A percentile compares a stretch with the other conserved stretches of the same genome.
These are phyloP conservation scores for Chalciporus piperatus DNA, from an alignment of 768 basidiomycete species.

Conservation along the genomic window DNA sequence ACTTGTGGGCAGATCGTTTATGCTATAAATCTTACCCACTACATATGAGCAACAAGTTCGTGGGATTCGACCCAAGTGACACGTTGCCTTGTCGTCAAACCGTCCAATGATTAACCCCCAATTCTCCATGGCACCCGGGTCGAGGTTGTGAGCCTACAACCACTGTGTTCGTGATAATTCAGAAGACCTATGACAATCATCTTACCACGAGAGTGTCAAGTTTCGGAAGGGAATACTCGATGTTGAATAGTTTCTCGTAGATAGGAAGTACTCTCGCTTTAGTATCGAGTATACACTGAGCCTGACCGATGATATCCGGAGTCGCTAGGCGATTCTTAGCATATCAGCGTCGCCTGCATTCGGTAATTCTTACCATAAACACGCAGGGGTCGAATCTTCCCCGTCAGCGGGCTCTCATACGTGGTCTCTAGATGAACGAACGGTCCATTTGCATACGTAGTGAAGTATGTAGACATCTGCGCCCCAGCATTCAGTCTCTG, in stretches of 20 bases:
- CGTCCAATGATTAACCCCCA: conserved; percentile 90
- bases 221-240: conserved; percentile 91
- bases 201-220: conserved; percentile 86
- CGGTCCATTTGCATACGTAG: conserved; percentile 80
- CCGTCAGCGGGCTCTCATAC: conserved; percentile 76
- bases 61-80: conserved; percentile 79
- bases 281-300: conserved; percentile 83
- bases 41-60: conserved; percentile 85
- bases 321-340: conserved; percentile 51
- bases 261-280: conserved; percentile 77
- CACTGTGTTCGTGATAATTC: too few relatives aligned
- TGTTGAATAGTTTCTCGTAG: conserved; percentile 91
- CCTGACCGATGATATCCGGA: conserved; percentile 76
- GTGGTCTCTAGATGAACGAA: conserved; percentile 73
- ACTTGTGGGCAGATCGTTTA: conserved; percentile 11
- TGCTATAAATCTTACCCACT: conserved; percentile 37
- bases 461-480: conserved; percentile 83
- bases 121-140: conserved; percentile 92
- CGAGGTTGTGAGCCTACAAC: conserved; percentile 75
- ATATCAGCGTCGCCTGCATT: not conserved
- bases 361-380: conserved; percentile 58
- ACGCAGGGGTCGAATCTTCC: conserved; percentile 76
- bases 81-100: conserved; percentile 72
- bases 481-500: conserved; percentile 3
- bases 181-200: not conserved